These are phyloP conservation scores for Raffaelea deltoideospora DNA, from an alignment of 2,329 filamentous ascomycete genomes.

Conservation along the genomic window DNA sequence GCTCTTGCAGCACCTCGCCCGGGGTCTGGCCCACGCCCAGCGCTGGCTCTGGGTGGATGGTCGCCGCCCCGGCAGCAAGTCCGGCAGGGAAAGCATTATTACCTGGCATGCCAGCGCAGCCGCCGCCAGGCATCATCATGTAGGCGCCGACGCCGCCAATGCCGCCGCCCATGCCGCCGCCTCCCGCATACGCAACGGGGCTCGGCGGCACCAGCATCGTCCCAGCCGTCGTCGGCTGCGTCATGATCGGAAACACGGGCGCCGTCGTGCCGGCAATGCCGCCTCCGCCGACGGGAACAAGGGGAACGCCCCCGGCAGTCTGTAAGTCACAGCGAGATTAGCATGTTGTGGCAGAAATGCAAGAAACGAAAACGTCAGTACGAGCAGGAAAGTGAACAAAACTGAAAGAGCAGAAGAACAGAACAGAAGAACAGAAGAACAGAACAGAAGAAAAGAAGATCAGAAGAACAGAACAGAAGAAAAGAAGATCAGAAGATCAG, in stretches of 20 bases:
- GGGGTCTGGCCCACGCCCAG: constrained; percentile 36
- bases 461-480: neutral
- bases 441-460: neutral
- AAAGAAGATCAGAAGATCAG: too few species aligned
- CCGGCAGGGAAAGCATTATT: constrained; percentile 6
- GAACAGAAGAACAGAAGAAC: neutral
- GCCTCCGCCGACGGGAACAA: constrained; percentile 2
- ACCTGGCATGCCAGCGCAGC: constrained; percentile 17
- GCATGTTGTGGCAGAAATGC: too few species aligned
- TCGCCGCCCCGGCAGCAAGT: constrained; percentile 3
- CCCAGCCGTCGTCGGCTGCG: constrained; percentile 3
- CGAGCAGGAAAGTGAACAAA: too few species aligned
- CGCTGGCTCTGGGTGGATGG: constrained; percentile 30
- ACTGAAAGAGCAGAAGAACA: neutral
- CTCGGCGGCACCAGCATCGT: constrained; percentile 1
- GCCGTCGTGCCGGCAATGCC: constrained; percentile 8
- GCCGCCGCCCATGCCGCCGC: neutral
- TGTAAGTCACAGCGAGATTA: too few species aligned
- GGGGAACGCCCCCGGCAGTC: neutral
- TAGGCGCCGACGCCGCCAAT: constrained; percentile 10
- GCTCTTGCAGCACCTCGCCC: constrained; percentile 29
- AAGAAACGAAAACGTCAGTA: too few species aligned
- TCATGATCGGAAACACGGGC: constrained; percentile 6
- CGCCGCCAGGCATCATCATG: constrained; percentile 14
- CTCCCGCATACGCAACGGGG: constrained; percentile 4